A percentile compares a stretch with the other conserved stretches of the same genome.
phyloP scores from a whole-genome alignment of 768 basidiomycete genomes.

The Phylloporus sp. region DNA sequence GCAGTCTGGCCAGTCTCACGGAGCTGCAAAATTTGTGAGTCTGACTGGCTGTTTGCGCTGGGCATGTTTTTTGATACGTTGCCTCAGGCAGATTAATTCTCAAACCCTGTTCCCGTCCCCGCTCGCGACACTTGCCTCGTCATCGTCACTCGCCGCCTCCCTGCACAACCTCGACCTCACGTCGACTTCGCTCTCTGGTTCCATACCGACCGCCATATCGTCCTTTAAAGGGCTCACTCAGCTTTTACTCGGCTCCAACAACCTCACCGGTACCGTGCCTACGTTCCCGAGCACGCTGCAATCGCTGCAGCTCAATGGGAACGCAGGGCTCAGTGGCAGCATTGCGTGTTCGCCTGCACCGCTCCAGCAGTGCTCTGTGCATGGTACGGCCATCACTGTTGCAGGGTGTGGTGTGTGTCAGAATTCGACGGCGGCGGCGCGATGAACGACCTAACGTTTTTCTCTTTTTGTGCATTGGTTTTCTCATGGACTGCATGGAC shows the following conservation, averaged over 20 bases:
- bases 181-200: constrained; percentile 36
- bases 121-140: constrained; percentile 29
- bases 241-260: constrained; percentile 37
- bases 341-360: constrained; percentile 12
- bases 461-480: background rate
- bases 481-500: constrained; percentile 7
- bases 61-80: constrained; percentile 1
- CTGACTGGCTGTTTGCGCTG: background rate
- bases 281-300: constrained; percentile 34
- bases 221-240: constrained; percentile 33
- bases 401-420: constrained; percentile 23
- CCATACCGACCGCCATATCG: constrained; percentile 32
- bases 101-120: constrained; percentile 32
- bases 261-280: constrained; percentile 34
- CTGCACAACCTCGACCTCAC: constrained; percentile 38
- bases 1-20: constrained; percentile 28
- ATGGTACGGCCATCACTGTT: constrained; percentile 18
- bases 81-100: constrained; percentile 33
- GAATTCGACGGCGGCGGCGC: constrained; percentile 9
- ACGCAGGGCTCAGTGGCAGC: constrained; percentile 33
- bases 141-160: constrained; percentile 29
- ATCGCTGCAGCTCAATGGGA: constrained; percentile 33
- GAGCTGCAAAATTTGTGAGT: constrained; percentile 39
- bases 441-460: background rate
- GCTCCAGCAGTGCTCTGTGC: constrained; percentile 20